phyloP scores from a whole-genome alignment of 2,329 filamentous ascomycete genomes.

The Blastomyces parvus region DNA sequence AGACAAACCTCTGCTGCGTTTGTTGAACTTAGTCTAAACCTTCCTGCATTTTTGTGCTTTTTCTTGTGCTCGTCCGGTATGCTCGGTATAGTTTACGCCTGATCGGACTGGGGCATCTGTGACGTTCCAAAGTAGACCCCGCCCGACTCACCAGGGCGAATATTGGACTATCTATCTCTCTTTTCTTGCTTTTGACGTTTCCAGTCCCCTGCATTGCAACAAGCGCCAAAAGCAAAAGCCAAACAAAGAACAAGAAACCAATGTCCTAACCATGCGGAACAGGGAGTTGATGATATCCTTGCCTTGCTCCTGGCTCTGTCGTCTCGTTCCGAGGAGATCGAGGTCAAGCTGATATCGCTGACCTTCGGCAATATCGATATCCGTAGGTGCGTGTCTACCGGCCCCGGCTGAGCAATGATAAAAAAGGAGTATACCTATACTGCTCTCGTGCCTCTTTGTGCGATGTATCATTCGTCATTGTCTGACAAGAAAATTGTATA shows the following conservation, averaged over 20 bases:
- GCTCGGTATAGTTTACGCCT: no score
- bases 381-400: slow-evolving; percentile 49
- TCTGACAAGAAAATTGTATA: not conserved
- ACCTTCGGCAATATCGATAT: slow-evolving; percentile 92
- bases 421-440: no score
- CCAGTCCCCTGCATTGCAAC: no score
- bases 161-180: not conserved
- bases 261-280: slow-evolving; percentile 1
- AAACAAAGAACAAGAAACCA: not conserved
- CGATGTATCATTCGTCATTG: not conserved
- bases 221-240: no score
- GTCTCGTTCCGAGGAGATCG: slow-evolving; percentile 70
- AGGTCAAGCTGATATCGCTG: slow-evolving; percentile 74
- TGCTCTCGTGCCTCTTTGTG: not conserved
- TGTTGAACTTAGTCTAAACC: no score
- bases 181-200: not conserved
- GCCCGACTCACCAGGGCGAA: no score
- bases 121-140: no score
- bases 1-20: not conserved
- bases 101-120: no score
- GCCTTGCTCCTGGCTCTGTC: slow-evolving; percentile 81
- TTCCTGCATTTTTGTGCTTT: no score
- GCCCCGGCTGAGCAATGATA: not conserved
- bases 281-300: slow-evolving; percentile 81
- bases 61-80: not conserved